Base-by-base conservation (phyloP, 768 basidiomycete species). In the Rhodotorula taiwanensis region DNA sequence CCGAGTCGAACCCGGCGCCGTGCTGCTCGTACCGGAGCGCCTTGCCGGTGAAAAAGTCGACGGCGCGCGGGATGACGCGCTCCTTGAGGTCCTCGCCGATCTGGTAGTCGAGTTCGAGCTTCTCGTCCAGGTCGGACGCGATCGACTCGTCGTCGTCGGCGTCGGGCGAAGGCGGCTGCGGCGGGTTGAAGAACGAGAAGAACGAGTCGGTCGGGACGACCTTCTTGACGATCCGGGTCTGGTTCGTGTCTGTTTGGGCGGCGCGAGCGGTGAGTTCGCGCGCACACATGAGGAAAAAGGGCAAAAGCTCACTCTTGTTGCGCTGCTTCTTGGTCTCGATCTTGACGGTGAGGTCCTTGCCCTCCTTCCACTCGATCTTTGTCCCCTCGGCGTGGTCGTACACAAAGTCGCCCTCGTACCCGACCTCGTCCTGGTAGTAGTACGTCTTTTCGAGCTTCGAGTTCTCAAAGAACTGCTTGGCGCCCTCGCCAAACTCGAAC, bases 301-400 rank as follows among this genome's bases (percentile, higher is more conserved):
- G 36, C 3, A 33, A 30, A 21, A 30, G 13, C 83, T 59, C 72
- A 95, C 93, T 92, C 83, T 97, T 99, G 80, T 99, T 99, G 73
- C 94, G 81, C 79, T 98, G 94, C 81, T 95, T 97, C 83, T 94
- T 95, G 76, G 97, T 93, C 80, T 98, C 94, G 72, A 89, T 88
- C 79, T 89, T 88, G 79, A 91, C 90, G 55, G 94, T 99, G 61
- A 99, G 81, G 78, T 99, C 90, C 79, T 95, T 93, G 72, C 94
- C 93, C 76, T 89, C 92, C 79, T 94, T 94, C 94, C 94, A 99
- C 76, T 86, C 84, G 79, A 99, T 92, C 73, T 86, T 82, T 49
- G 86, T 87, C 27, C 94, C 94, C 73, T 89, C 84, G 51, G 94
- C 90, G 65, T 84, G 86, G 80, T 95, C 91, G 77, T 94, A 99